Base-by-base conservation (phyloP, 306 rosid species). In the Cicer chorassanicum region DNA sequence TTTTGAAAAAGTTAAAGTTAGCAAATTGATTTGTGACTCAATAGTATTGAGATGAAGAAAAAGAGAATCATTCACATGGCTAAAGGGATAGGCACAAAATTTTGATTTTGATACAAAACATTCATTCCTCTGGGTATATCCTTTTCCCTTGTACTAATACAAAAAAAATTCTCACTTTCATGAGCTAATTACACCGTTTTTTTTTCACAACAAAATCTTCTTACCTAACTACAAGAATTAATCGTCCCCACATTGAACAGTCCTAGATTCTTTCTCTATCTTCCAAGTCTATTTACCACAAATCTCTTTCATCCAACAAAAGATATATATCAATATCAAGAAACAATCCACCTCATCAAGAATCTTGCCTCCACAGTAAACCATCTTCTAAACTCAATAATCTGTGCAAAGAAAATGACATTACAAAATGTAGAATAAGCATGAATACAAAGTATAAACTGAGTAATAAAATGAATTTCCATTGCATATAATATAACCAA, bases 401-500 rank as follows among this genome's bases (percentile, higher is more conserved):
- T 90, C 99, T 95, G 99, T 89, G 85, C 78, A 89, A 75, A 75
- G 55, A 82, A 66, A 79, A 76, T 11, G 65, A 72, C 59, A 59
- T 79, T 75, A 46, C 68, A 16, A 74, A 63, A 70, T 62, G 72
- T 60, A 72, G 75, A 62, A 70, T 34, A 16, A 70, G 60, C 56
- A 29, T 29, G 63, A 51, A 53, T 19, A 12, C 9, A 42, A 18
- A 62, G 7, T 5, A 70, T 24, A 55, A 44, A 67, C 45, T 19
- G n/a, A 79, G 10, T 43, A 65, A 66, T 10, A 65, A 18, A 63
- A 38, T 74, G 64, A 73, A 29, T 18, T 18, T 34, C 59, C n/a
- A 61, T 38, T 36, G 45, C 19, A 68, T 11, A 62, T 42, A 50
- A 18, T 7, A 53, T 13, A 13, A 70, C 9, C 8, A 62, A 62